Evolutionary conservation across 345 rosid species (phyloP).

Genomic region (Nephelium lappaceum): DNA sequence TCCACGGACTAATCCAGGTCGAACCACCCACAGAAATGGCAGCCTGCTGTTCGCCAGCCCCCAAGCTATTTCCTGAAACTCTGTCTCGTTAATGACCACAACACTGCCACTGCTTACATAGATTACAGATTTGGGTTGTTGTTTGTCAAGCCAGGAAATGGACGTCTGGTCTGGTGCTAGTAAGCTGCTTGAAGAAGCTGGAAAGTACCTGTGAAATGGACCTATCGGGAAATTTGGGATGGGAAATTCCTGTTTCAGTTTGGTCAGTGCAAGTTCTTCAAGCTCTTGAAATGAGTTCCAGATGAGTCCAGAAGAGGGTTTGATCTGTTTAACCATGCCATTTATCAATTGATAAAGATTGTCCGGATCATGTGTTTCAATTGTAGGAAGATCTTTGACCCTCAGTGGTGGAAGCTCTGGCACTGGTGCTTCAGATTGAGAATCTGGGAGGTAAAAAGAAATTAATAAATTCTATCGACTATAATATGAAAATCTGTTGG

Average conservation of each 20-base stretch:
- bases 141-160: constrained; percentile 60
- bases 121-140: constrained; percentile 43
- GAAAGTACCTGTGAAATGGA: constrained; percentile 48
- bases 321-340: constrained; percentile 30
- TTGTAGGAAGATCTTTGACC: constrained; percentile 49
- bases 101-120: constrained; percentile 72
- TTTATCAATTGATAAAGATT: constrained; percentile 7
- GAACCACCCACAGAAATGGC: constrained; percentile 74
- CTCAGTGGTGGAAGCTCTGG: constrained; percentile 44
- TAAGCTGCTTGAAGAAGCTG: constrained; percentile 35
- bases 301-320: constrained; percentile 50
- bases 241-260: constrained; percentile 23
- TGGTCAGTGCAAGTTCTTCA: constrained; percentile 36
- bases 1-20: constrained; percentile 40
- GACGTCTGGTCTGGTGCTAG: constrained; percentile 33
- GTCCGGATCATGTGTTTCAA: constrained; percentile 22
- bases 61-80: constrained; percentile 56
- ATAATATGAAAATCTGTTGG: background rate
- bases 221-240: constrained; percentile 48
- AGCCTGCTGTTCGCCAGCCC: constrained; percentile 47
- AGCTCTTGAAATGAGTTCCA: constrained; percentile 59
- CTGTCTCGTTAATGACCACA: constrained; percentile 35
- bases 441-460: constrained; percentile 31
- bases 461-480: background rate
- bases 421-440: constrained; percentile 38